phyloP scores from a whole-genome alignment of 306 rosid species.

The Castanea crenata region DNA sequence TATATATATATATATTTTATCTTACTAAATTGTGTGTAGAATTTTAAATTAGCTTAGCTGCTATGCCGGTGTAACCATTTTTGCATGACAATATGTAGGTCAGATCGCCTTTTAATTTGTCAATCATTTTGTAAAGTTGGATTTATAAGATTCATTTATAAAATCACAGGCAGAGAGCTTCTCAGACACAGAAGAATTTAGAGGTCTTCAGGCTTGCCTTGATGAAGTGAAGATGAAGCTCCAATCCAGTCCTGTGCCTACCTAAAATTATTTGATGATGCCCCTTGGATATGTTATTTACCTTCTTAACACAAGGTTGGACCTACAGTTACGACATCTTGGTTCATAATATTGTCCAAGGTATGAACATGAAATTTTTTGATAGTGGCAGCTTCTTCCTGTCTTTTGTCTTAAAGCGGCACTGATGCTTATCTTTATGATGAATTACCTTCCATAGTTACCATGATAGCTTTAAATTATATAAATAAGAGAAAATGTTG shows the following conservation, averaged over 20 bases:
- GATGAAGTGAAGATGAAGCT: slow-evolving; percentile 52
- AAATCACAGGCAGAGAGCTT: slow-evolving; percentile 54
- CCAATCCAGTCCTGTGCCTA: slow-evolving; percentile 28
- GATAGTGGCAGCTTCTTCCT: not conserved
- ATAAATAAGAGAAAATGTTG: not conserved
- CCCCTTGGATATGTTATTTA: not conserved
- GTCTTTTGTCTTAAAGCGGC: too few relatives aligned
- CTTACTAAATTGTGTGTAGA: not conserved
- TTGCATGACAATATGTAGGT: not conserved
- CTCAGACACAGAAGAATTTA: slow-evolving; percentile 59
- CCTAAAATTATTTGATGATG: slow-evolving; percentile 20
- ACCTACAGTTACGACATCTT: not conserved
- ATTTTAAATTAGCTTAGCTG: not conserved
- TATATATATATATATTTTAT: not conserved
- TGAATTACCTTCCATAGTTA: not conserved
- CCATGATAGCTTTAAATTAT: not conserved
- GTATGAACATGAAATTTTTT: not conserved
- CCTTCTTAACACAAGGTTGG: slow-evolving; percentile 13
- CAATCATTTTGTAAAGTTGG: not conserved
- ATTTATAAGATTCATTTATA: slow-evolving; percentile 11
- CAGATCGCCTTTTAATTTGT: not conserved
- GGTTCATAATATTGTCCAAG: not conserved
- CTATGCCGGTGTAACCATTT: not conserved
- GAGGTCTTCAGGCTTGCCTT: slow-evolving; percentile 58
- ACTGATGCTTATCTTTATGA: not conserved